Evolutionary conservation across 1,284 basidiomycete genomes (phyloP), one percentile per base, ranked within the genome.

Genomic region (Ustilago esculenta): DNA sequence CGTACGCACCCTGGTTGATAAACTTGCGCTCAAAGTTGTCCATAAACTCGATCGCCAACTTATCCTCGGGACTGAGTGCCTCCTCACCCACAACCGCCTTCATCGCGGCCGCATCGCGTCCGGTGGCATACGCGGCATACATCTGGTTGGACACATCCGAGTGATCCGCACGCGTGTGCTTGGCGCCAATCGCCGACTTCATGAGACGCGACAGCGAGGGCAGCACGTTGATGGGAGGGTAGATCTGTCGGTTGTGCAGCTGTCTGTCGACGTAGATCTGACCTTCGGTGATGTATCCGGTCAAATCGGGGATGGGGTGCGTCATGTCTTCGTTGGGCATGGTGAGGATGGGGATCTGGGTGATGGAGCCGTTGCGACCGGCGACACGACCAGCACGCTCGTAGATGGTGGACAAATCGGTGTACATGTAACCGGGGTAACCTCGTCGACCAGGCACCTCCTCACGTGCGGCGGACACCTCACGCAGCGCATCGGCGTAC

Each of bases 291-390:
- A 98, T 98, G 85, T 98, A 98, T 49, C 96, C 96, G 36, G 80
- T 98, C 85, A 99, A 87, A 88, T 98, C 96, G 77, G 95, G 96
- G 84, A 99, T 98, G 56, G 96, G 96, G 84, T 99, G 96, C 37
- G 96, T 98, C 84, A 99, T 99, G 87, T 98, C 72, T 84, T 98
- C 96, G 85, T 98, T 99, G 29, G 96, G 96, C 96, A 99, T 99
- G 61, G 96, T 98, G 70, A 99, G 87, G 81, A 98, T 99, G 55
- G 96, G 96, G 82, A 98, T 97, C 85, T 99, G 96, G 45, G 96
- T 99, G 85, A 99, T 99, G 40, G 94, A 98, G 43, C 96, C 96
- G 84, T 98, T 98, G 66, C 96, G 88, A 66, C 96, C 96, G 84
- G 95, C 85, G 42, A 99, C 96, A 83, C 96, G 94, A 56, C 96